Base-by-base conservation (phyloP, 2,329 filamentous ascomycete species). In the Phyllosticta capitalensis region DNA sequence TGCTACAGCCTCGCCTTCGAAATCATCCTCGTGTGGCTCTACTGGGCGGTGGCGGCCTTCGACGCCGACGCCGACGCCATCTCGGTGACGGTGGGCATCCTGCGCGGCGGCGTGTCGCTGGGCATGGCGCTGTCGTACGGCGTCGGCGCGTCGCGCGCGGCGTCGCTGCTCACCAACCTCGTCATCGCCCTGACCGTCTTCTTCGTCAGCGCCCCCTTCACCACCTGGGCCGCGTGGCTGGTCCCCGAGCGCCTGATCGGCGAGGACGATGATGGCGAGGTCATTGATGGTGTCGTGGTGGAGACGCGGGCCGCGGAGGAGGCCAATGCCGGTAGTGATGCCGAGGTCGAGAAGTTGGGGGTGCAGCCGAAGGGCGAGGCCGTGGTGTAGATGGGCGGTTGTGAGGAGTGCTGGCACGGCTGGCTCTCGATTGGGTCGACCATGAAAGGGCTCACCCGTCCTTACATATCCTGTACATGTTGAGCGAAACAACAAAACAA, bases 21-120 rank as follows among this genome's bases (percentile, higher is more conserved):
- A 22, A 10, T 59, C 9, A 14, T 30, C 19, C 24, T 52, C 12
- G 80, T 80, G 69, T 80, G 79, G 58, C 75, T 79, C 0, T 81
- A 80, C 66, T 81, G 78, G 77, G 66, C 79, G 14, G 70, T 81
- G 1, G 79, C 77, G 2, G 72, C 77, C 1, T 81, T 80, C 67
- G 78, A 79, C 61, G 72, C 79, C 60, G 78, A 81, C 54, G 68
- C 81, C 5, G 76, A 79, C 64, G 80, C 78, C 0, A 63, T 81
- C n/a, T 78, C 79, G 0, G 70, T 81, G 0, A 75, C 72, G 1
- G 77, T 80, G 1, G 77, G 77, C 1, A 67, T 81, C 1, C 68
- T 81, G 4, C 70, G 78, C 3, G 78, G 76, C 0, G 79, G 80
- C 53, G 78, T 81, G 63, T 78, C 76, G 0, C 61, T 80, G 3